Evolutionary conservation across 169 alveolate species (phyloP), one percentile per base, ranked within the genome.

Genomic region (Plasmodium gallinaceum): DNA sequence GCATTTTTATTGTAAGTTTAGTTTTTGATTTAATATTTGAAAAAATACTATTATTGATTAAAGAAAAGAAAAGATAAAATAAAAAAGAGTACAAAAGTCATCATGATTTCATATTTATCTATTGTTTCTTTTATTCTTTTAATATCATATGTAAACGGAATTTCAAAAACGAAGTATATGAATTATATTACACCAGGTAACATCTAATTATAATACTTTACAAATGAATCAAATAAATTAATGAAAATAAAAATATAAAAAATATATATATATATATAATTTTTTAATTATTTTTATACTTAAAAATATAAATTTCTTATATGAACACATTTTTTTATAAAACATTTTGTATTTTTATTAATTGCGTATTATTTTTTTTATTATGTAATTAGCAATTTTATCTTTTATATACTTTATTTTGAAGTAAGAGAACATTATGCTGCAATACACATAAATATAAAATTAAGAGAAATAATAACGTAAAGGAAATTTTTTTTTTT

Each of bases 101-200:
- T 48, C 45, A 70, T 70, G 78, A 26, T 48, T 70, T 70, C 24
- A 1, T 70, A 18, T 26, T 48, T 51, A 9, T 45, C n/a, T 51
- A 51, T 70, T 12, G 18, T 45, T 70, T 70, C 42, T 48, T 70
- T 45, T 48, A 48, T 48, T 22, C 45, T 70, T 70, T 70, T 70
- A 6, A 51, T 46, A 20, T 70, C 64, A 37, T 16, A 48, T n/a
- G 45, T 32, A 16, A 70, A 26, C 16, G 78, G 65, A 45, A 10
- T 46, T 45, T 45, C 64, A 12, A 70, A 70, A 70, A 70, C 45
- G 6, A 70, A n/a, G 3, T 14, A 10, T 51, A n/a, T 70, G 14
- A 70, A 48, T 9, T 51, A 51, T 70, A 43, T 22, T 46, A 48
- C 18, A 70, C 66, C 78, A 48, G 78, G 78, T 70, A 46, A 2